Evolutionary conservation across 805 yeast genomes (phyloP), one percentile per base, ranked within the genome.

Genomic region (Cyberlindnera euphorbiae): DNA sequence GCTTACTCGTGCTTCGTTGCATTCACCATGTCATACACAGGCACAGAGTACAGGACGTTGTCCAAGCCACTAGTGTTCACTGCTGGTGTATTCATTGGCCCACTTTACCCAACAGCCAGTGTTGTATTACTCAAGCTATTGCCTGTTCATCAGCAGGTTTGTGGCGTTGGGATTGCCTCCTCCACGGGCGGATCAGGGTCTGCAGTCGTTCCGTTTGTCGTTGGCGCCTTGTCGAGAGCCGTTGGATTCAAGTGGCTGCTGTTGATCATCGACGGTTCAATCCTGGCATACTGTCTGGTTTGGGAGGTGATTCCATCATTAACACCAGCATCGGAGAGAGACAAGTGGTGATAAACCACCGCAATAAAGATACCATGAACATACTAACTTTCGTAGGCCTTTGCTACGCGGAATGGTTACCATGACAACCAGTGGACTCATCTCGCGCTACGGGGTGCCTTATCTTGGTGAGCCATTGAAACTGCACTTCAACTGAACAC

Each of bases 131-230:
- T 82, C 30, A 76, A 79, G 39, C 61, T 77, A 2, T 54, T 86
- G 27, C 94, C 94, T 0, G 56, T 62, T 17, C 67, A 66, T 28
- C 60, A 71, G 36, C 82, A 82, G 35, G 73, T 82, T 8, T 59
- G 75, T 16, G 89, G 87, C 2, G 70, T 86, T 8, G 88, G 95
- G 0, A 67, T 77, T 33, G 73, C 82, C 16, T 77, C 87, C 36
- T 87, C 90, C 0, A 56, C 83, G 41, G 94, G 93, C 7, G 89
- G 89, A 4, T 75, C 79, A n/a, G 95, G 94, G 2, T 83, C 81
- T 12, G 89, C 93, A 0, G 67, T 75, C 0, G 45, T 83, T 9
- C 90, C 93, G 2, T 80, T 75, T 41, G 34, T 76, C 3, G 66
- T 79, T 28, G 94, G 94, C 4, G 31, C 49, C 6, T 26, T 51